A percentile compares a stretch with the other conserved stretches of the same genome.
Conservation (phyloP, 1,284 basidiomycete genomes). For the Sphagnurus paluster region DNA sequence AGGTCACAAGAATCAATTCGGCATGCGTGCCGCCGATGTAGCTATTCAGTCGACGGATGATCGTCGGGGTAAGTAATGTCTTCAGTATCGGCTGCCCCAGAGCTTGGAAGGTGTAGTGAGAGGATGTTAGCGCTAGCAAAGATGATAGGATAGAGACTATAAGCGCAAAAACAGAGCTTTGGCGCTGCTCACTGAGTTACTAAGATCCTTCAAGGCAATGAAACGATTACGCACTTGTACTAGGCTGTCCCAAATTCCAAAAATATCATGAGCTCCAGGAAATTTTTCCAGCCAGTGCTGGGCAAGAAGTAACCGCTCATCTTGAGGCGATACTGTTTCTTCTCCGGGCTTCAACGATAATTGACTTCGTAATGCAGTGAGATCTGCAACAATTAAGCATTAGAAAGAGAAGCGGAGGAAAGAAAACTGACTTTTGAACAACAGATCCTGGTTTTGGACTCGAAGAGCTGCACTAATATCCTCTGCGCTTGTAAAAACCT, state of each 20-base stretch:
- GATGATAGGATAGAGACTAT: constrained; percentile 55
- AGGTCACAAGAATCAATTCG: constrained; percentile 60
- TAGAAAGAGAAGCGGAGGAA: constrained; percentile 4
- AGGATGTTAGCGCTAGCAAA: constrained; percentile 57
- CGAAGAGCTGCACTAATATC: constrained; percentile 24
- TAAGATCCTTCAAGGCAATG: constrained; percentile 4
- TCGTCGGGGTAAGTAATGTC: constrained; percentile 52
- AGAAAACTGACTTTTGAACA: constrained; percentile 22
- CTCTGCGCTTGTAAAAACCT: constrained; percentile 17
- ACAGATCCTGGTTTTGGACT: constrained; percentile 22
- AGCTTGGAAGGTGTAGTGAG: constrained; percentile 63
- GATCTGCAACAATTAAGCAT: constrained; percentile 31
- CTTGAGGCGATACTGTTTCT: constrained; percentile 45
- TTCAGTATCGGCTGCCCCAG: constrained; percentile 62
- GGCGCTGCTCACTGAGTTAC: constrained; percentile 34
- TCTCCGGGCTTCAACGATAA: constrained; percentile 49
- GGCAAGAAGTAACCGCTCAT: constrained; percentile 57
- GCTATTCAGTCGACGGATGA: constrained; percentile 54
- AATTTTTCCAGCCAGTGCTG: constrained; percentile 60
- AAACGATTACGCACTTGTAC: constrained; percentile 40
- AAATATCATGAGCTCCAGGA: constrained; percentile 59
- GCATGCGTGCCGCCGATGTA: constrained; percentile 60
- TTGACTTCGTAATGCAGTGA: constrained; percentile 53
- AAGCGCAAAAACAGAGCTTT: constrained; percentile 43
- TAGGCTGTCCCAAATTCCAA: constrained; percentile 57